Base-by-base conservation (phyloP, 164 flowering plant species). In the Magnolia sinica region DNA sequence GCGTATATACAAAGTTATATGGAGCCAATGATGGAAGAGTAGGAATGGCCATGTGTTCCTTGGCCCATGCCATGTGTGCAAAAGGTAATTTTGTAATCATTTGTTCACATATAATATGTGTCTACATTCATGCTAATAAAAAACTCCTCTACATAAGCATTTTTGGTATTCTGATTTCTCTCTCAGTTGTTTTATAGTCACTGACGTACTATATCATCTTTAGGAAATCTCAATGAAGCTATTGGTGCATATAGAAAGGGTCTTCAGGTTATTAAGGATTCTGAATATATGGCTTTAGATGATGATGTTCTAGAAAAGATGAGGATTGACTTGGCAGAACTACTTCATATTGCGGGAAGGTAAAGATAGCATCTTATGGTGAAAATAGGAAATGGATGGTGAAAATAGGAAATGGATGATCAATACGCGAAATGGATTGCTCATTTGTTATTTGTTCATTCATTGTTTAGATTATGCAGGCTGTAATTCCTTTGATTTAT, bases 311-410 rank as follows among this genome's bases (percentile, higher is more conserved):
- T 93, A 85, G 95, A 93, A 87, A 90, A 88, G 83, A 90, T 91
- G 87, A 90, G 92, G 85, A 79, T 88, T 72, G 98, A 95, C 74
- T 85, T 95, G 82, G 94, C 96, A 13, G 98, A 93, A 78, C 78
- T 95, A 74, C 94, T 92, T 80, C 98, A 93, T 84, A 81, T 72
- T 75, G 90, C 85, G 14, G 98, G 98, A 87, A 92, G 98, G 98
- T 95, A 83, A 79, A 72, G 51, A 49, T 71, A 18, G 69, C 27
- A 27, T 66, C 61, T 55, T 78, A 31, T 50, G 58, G 45, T 68
- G 70, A 27, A 27, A 75, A 64, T 23, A 70, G 74, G 24, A 23
- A 23, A 23, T 23, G 24, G 24, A 31, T 49, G 55, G 45, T 68
- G 70, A 27, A 27, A 75, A 64, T 23, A 70, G 74, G 70, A 65